Evolutionary conservation across 495 filamentous ascomycete species (phyloP), one percentile per base, ranked within the genome.

Genomic region (Wilcoxina mikolae): DNA sequence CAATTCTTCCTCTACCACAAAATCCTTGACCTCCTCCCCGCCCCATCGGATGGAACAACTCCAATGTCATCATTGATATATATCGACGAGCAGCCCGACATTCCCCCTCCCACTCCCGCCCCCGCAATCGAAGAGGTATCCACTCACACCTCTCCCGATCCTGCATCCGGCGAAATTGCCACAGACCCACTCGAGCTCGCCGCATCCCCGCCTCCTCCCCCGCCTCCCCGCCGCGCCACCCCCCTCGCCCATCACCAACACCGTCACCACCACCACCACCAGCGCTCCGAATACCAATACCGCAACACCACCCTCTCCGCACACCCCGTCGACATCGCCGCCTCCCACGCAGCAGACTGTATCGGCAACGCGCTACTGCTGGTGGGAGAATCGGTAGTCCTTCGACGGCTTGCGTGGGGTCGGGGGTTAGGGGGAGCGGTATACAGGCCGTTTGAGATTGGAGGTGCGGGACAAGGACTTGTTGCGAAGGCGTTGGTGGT

Each of bases 271-370:
- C 48, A 41, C 17, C 38, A 53, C 17, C 51, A 38, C 7, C 56
- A 27, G 46, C 39, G 18, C 10, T 9, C 7, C 15, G 52, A 51
- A 18, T 50, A 44, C 10, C 58, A 65, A 11, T 58, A 66, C 17
- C 58, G 62, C 9, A 55, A 56, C 26, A 66, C 63, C 7, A 54
- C 55, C 20, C 43, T 66, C 2, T 59, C 59, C n/a, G 35, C 48
- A 22, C 62, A 65, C 33, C 63, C 63, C 26, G 63, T 53, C 11
- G 63, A 65, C 28, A 51, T 59, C 1, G 56, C 53, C 18, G 59
- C 62, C 33, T 59, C 54, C 1, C 63, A 66, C 35, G 54, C 43
- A 4, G 56, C 62, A 17, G 63, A 66, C 33, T 64, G 62, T 15
- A 54, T 66, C 12, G 50, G 56, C n/a, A 65, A 56, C 9, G 62